Conservation (phyloP, 306 rosid species). For the Prunus mira region DNA sequence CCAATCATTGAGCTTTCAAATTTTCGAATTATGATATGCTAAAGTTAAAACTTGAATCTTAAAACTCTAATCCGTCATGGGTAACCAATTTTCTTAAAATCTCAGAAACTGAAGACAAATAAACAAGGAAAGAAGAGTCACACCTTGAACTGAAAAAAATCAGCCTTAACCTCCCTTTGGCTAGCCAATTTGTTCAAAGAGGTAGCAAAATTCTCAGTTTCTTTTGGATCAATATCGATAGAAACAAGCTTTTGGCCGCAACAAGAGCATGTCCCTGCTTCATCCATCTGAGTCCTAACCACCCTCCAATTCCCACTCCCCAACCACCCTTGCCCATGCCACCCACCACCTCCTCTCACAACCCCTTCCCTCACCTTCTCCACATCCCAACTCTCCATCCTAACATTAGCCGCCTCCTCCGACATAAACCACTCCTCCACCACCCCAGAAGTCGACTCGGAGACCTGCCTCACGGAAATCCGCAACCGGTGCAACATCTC, state of each 20-base stretch:
- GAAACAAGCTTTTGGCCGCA: slow-evolving; percentile 71
- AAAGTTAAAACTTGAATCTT: background rate
- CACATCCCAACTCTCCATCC: slow-evolving; percentile 63
- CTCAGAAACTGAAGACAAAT: slow-evolving; percentile 7
- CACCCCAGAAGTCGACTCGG: slow-evolving; percentile 53
- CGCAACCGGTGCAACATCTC: slow-evolving; percentile 74
- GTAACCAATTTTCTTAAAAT: background rate
- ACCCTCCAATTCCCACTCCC: slow-evolving; percentile 83
- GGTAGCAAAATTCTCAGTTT: slow-evolving; percentile 68
- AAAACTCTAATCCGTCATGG: background rate
- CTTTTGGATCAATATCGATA: slow-evolving; percentile 84
- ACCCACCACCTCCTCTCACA: slow-evolving; percentile 81
- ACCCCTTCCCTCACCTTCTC: slow-evolving; percentile 51
- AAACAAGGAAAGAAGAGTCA: slow-evolving; percentile 18
- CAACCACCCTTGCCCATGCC: slow-evolving; percentile 98
- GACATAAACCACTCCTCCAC: slow-evolving; percentile 74
- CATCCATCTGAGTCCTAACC: slow-evolving; percentile 59
- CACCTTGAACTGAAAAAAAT: slow-evolving; percentile 70
- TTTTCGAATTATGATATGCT: background rate
- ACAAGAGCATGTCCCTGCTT: slow-evolving; percentile 52
- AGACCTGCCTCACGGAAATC: slow-evolving; percentile 67
- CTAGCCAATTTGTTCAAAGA: slow-evolving; percentile 70
- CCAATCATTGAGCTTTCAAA: background rate
- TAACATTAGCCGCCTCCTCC: slow-evolving; percentile 44
- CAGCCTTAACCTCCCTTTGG: slow-evolving; percentile 48